These are phyloP conservation scores for Polyrhizophydium stewartii DNA, from an alignment of 371 early-diverging fungal genomes.

Conservation along the genomic window DNA sequence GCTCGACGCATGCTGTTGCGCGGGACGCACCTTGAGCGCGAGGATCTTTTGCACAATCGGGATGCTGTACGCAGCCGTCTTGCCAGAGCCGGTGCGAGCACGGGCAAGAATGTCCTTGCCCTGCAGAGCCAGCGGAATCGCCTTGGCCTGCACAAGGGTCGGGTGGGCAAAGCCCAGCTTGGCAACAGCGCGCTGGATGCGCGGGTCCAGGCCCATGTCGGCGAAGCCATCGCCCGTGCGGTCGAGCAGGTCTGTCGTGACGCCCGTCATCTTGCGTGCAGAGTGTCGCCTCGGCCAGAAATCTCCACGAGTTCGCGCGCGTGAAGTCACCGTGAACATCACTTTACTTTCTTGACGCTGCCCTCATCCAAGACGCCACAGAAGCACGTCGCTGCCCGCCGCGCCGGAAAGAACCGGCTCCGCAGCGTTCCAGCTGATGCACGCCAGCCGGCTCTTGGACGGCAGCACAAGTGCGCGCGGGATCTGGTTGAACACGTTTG, in stretches of 20 bases:
- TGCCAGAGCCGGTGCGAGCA: conserved; percentile 99
- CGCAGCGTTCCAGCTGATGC: background rate
- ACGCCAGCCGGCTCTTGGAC: background rate
- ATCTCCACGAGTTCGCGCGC: too few species aligned
- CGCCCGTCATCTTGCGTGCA: too few species aligned
- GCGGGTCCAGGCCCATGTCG: conserved; percentile 72
- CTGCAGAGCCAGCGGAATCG: conserved; percentile 92
- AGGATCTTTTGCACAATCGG: conserved; percentile 92
- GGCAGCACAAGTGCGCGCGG: background rate
- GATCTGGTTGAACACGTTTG: background rate
- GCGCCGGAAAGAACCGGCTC: background rate
- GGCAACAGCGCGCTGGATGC: conserved; percentile 81
- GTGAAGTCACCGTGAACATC: too few species aligned
- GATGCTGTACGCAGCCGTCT: conserved; percentile 95
- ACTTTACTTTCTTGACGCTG: too few species aligned
- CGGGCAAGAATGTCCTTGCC: conserved; percentile 96
- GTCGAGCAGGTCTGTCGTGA: conserved; percentile 16
- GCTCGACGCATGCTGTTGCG: background rate
- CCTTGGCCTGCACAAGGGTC: conserved; percentile 91
- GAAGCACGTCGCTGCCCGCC: background rate
- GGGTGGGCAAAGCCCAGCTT: conserved; percentile 75
- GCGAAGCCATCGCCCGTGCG: conserved; percentile 8
- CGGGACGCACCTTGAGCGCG: conserved; percentile 47
- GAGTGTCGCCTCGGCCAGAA: too few species aligned
- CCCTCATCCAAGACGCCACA: background rate